These are phyloP conservation scores for Exutisphaerella laricina DNA, from an alignment of 2,329 filamentous ascomycete genomes.

Conservation along the genomic window DNA sequence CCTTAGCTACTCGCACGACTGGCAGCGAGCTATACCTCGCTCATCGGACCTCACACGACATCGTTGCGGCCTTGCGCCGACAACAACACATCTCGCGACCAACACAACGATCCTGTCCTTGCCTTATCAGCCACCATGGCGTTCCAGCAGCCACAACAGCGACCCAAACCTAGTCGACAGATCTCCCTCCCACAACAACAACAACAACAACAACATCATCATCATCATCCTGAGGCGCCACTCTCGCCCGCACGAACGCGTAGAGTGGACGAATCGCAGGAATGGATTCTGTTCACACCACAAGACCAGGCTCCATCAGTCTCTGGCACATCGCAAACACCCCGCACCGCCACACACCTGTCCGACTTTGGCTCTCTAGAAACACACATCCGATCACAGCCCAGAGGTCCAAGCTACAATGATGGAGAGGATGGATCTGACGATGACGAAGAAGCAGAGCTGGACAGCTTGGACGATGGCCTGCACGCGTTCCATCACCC, in stretches of 20 bases:
- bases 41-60: background rate
- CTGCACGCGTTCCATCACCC: constrained; percentile 77
- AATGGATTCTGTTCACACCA: constrained; percentile 90
- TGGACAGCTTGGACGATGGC: constrained; percentile 91
- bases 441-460: constrained; percentile 57
- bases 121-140: constrained; percentile 15
- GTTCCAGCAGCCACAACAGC: constrained; percentile 23
- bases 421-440: constrained; percentile 40
- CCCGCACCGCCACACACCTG: constrained; percentile 62
- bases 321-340: constrained; percentile 62
- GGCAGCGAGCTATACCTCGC: background rate
- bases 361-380: constrained; percentile 78
- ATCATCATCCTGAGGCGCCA: constrained; percentile 16
- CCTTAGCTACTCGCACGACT: background rate
- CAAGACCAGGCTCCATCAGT: constrained; percentile 57
- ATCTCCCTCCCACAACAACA: constrained; percentile 17
- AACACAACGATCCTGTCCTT: constrained; percentile 7
- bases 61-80: constrained; percentile 2
- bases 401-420: constrained; percentile 35
- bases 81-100: background rate
- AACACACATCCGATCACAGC: constrained; percentile 57
- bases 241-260: constrained; percentile 39
- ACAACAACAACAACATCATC: no score
- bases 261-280: constrained; percentile 66
- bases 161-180: constrained; percentile 17